Evolutionary conservation across 2,329 filamentous ascomycete species (phyloP).

Genomic region (Colletotrichum sp.): DNA sequence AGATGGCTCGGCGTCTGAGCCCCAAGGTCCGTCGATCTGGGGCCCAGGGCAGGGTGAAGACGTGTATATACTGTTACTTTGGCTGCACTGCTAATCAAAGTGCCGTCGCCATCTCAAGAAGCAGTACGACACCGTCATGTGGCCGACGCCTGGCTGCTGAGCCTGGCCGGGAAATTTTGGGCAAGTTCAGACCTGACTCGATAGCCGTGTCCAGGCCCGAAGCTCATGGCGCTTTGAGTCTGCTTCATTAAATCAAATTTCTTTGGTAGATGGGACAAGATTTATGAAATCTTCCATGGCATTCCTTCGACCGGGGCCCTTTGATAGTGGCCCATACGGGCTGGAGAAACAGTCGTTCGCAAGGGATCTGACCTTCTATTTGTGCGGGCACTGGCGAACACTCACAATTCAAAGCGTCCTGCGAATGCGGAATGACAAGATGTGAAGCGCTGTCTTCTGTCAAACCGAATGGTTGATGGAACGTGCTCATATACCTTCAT

Average conservation of each 20-base stretch:
- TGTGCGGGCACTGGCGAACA: neutral
- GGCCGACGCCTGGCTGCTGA: neutral
- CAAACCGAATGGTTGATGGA: neutral
- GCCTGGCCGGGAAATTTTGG: neutral
- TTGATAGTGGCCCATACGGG: neutral
- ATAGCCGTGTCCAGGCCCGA: neutral
- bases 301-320: neutral
- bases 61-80: neutral
- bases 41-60: neutral
- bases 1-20: neutral
- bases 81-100: neutral
- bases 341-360: neutral
- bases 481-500: neutral
- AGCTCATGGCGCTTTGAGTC: neutral
- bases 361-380: neutral
- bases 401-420: neutral
- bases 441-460: neutral
- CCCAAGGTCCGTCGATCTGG: neutral
- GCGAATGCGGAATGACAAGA: neutral
- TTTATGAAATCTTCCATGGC: neutral
- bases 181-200: neutral
- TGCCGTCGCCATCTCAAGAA: neutral
- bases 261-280: neutral
- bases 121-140: neutral
- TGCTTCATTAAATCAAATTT: neutral